Conservation (phyloP, 2,329 filamentous ascomycete genomes). For the Scytalidium sp. region DNA sequence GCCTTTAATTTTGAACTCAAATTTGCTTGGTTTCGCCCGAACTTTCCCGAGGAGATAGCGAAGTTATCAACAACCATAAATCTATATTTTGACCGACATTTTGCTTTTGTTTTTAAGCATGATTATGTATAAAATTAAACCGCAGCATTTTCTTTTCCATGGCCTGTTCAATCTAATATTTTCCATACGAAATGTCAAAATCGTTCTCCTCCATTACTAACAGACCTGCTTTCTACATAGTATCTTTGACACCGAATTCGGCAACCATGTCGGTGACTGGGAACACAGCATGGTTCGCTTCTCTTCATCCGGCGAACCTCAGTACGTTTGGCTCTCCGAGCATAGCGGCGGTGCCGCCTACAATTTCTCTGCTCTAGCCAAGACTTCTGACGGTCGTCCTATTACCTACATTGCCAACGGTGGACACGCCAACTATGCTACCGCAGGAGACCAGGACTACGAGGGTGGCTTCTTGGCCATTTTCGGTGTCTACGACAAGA, state of each 20-base stretch:
- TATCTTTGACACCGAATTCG: slow-evolving; percentile 18
- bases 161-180: no score
- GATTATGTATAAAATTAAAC: no score
- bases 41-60: no score
- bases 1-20: no score
- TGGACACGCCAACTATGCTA: slow-evolving; percentile 23
- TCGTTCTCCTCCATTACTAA: no score
- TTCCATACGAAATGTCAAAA: no score
- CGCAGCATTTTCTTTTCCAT: no score
- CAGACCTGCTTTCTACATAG: slow-evolving; percentile 6
- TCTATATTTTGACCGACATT: no score
- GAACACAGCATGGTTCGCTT: slow-evolving; percentile 25
- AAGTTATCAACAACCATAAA: no score
- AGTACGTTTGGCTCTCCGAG: slow-evolving; percentile 19
- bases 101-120: no score
- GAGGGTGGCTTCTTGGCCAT: slow-evolving; percentile 15
- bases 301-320: slow-evolving; percentile 12
- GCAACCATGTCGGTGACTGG: slow-evolving; percentile 24
- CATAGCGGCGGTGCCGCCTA: slow-evolving; percentile 22
- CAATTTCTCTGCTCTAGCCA: slow-evolving; percentile 15
- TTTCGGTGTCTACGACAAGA: slow-evolving; percentile 16
- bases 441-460: slow-evolving; percentile 17
- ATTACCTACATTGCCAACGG: slow-evolving; percentile 17
- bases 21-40: no score
- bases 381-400: slow-evolving; percentile 10